These are phyloP conservation scores for Krasilnikovozyma curviuscula DNA, from an alignment of 768 basidiomycete species.

Conservation along the genomic window DNA sequence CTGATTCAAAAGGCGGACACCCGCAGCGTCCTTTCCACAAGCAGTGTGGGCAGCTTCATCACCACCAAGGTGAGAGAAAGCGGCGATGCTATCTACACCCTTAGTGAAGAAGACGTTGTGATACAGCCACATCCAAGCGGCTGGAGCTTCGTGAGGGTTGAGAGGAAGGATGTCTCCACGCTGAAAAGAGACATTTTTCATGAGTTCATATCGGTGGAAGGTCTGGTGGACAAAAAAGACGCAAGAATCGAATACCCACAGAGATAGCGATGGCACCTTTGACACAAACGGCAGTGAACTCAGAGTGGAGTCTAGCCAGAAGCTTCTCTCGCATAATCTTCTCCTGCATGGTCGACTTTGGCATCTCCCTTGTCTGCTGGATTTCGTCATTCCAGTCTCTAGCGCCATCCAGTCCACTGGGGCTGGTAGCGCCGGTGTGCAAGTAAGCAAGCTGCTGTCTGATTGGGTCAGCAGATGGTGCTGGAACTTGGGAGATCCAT, in stretches of 20 bases:
- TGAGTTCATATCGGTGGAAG: neutral
- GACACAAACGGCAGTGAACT: constrained; percentile 28
- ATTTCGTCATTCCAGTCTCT: constrained; percentile 34
- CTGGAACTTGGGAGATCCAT: constrained; percentile 19
- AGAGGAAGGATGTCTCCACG: constrained; percentile 29
- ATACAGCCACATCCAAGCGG: constrained; percentile 28
- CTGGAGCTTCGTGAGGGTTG: constrained; percentile 29
- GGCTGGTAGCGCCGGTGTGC: constrained; percentile 26
- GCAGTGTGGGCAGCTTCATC: constrained; percentile 29
- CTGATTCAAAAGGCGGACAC: constrained; percentile 29
- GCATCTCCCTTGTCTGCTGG: constrained; percentile 28
- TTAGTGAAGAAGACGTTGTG: constrained; percentile 33
- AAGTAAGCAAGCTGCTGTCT: constrained; percentile 30
- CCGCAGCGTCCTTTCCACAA: constrained; percentile 30
- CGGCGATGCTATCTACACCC: constrained; percentile 28
- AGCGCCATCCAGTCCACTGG: constrained; percentile 27
- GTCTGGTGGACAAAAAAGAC: neutral
- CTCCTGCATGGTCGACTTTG: constrained; percentile 24
- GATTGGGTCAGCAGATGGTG: constrained; percentile 24
- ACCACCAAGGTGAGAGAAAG: constrained; percentile 29
- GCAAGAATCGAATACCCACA: constrained; percentile 7
- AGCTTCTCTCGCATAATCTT: constrained; percentile 28
- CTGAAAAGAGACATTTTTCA: constrained; percentile 1
- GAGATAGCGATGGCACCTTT: constrained; percentile 26
- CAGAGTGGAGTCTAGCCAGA: constrained; percentile 26